Conservation (phyloP, 495 filamentous ascomycete species). For the Penicillium maclennaniae region DNA sequence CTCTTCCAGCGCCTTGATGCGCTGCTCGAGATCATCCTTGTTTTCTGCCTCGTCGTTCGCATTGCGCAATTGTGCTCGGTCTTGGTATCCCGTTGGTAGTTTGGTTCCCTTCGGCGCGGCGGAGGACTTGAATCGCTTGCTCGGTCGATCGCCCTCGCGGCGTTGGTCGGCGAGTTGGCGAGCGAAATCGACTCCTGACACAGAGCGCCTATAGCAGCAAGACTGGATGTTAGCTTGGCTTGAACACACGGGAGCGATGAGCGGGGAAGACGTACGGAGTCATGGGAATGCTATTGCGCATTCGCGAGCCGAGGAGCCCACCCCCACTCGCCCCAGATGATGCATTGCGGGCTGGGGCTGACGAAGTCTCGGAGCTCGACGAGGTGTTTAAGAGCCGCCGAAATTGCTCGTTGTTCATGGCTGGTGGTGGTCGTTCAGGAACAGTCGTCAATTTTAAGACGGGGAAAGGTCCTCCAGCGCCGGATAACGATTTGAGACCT, state of each 20-base stretch:
- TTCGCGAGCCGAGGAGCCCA: conserved; percentile 48
- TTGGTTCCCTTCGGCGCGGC: conserved; percentile 82
- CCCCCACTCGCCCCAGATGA: conserved; percentile 21
- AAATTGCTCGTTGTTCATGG: conserved; percentile 97
- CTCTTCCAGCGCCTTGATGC: conserved; percentile 77
- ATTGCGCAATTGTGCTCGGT: conserved; percentile 61
- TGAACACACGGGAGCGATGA: background rate
- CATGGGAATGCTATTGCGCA: conserved; percentile 79
- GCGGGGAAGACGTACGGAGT: conserved; percentile 58
- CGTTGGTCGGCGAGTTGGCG: conserved; percentile 81
- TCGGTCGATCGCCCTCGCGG: conserved; percentile 42
- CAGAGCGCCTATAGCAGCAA: conserved; percentile 54
- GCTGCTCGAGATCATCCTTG: conserved; percentile 48
- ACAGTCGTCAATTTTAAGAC: conserved; percentile 15
- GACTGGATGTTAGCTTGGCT: conserved; percentile 17
- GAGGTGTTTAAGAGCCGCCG: conserved; percentile 69
- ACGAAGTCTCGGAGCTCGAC: conserved; percentile 12
- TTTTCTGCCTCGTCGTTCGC: conserved; percentile 32
- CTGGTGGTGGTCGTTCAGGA: conserved; percentile 1
- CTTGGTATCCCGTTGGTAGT: conserved; percentile 74
- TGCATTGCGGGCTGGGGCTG: conserved; percentile 16
- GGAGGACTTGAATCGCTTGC: conserved; percentile 70
- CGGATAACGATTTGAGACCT: conserved; percentile 7
- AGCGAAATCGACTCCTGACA: conserved; percentile 69
- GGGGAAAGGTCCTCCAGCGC: conserved; percentile 9